phyloP scores from a whole-genome alignment of 768 basidiomycete genomes.

The Imleria badia region DNA sequence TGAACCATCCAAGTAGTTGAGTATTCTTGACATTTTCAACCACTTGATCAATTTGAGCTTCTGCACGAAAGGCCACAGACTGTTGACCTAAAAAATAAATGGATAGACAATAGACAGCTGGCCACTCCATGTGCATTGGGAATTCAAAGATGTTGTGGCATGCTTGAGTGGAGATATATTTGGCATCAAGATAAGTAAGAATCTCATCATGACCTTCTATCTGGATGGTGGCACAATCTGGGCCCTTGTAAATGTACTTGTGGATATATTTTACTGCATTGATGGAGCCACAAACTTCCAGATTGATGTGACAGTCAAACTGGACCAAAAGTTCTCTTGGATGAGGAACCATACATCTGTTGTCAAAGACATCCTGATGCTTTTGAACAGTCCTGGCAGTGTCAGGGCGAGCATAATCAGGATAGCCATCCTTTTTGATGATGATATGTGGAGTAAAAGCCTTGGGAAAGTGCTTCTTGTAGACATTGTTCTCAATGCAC shows the following conservation, averaged over 20 bases:
- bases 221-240: slow-evolving; percentile 1
- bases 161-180: neutral
- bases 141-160: slow-evolving; percentile 5
- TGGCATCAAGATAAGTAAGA: neutral
- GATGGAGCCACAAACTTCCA: slow-evolving; percentile 42
- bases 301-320: slow-evolving; percentile 51
- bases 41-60: neutral
- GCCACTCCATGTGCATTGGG: slow-evolving; percentile 4
- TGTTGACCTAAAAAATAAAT: neutral
- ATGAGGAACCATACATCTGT: slow-evolving; percentile 45
- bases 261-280: slow-evolving; percentile 41
- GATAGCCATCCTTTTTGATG: slow-evolving; percentile 41
- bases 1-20: no score
- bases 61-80: neutral
- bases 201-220: neutral
- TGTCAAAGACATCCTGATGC: slow-evolving; percentile 25
- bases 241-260: slow-evolving; percentile 45
- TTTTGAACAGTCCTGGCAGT: slow-evolving; percentile 33
- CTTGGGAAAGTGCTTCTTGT: slow-evolving; percentile 44
- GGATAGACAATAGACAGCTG: slow-evolving; percentile 2
- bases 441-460: slow-evolving; percentile 34
- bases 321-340: slow-evolving; percentile 33
- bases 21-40: neutral
- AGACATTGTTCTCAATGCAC: slow-evolving; percentile 31
- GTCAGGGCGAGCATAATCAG: slow-evolving; percentile 35